Conservation (phyloP, 2,329 filamentous ascomycete genomes). For the Simplicillium aogashimaense region DNA sequence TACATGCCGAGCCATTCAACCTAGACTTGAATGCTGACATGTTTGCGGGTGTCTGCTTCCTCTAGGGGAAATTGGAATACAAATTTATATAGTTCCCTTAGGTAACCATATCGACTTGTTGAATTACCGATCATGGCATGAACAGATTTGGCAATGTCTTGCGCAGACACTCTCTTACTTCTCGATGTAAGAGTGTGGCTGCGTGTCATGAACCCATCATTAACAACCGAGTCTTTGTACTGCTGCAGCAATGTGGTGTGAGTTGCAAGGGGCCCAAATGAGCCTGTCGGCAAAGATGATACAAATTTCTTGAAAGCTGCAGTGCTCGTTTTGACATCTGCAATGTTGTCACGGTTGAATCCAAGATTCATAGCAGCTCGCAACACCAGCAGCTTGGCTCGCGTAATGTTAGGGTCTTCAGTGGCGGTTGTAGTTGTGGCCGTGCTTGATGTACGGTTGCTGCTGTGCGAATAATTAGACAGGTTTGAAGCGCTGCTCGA, state of each 20-base stretch:
- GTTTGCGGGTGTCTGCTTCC: slow-evolving; percentile 60
- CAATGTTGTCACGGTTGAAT: slow-evolving; percentile 52
- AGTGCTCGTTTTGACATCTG: slow-evolving; percentile 32
- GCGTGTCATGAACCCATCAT: slow-evolving; percentile 50
- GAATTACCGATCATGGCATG: slow-evolving; percentile 61
- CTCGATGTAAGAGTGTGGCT: slow-evolving; percentile 32
- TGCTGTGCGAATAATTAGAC: slow-evolving; percentile 68
- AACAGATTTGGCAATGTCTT: slow-evolving; percentile 75
- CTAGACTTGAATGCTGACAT: slow-evolving; percentile 49
- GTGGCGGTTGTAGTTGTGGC: slow-evolving; percentile 57
- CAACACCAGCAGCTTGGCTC: slow-evolving; percentile 69
- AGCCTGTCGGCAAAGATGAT: slow-evolving; percentile 61
- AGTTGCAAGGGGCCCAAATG: slow-evolving; percentile 64
- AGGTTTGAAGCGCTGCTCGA: slow-evolving; percentile 72
- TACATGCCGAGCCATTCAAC: not conserved
- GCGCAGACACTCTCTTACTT: slow-evolving; percentile 52
- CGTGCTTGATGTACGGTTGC: slow-evolving; percentile 56
- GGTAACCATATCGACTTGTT: slow-evolving; percentile 61
- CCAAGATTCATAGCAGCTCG: slow-evolving; percentile 82
- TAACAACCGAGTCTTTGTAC: slow-evolving; percentile 71
- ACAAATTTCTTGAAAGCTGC: slow-evolving; percentile 64
- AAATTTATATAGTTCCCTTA: slow-evolving; percentile 71
- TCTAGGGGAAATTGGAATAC: slow-evolving; percentile 81
- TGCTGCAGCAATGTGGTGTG: slow-evolving; percentile 64
- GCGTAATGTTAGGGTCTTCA: slow-evolving; percentile 68